Base-by-base conservation (phyloP, 768 basidiomycete species). In the Podaxis sp. region DNA sequence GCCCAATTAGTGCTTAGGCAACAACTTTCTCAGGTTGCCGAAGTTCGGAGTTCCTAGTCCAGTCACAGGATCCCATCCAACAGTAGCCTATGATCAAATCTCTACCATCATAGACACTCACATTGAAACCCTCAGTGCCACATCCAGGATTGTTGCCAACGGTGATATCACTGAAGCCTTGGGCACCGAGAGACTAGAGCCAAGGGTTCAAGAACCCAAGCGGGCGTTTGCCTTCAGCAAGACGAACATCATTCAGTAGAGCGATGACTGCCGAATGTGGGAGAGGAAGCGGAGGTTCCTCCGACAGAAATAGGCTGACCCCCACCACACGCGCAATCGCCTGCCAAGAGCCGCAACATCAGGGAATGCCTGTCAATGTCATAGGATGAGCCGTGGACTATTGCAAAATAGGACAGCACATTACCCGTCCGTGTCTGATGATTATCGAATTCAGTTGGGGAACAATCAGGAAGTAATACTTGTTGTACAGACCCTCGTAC, bases 151-250 rank as follows among this genome's bases (percentile, higher is more conserved):
- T 84, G 53, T 79, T 79, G 0, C 88, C 88, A 7, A 66, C 56
- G 0, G 81, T 83, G 64, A 89, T 80, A 64, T 89, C 88, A 58
- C 84, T 87, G 57, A 88, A 73, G 0, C 73, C 79, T 6, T 53
- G 44, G 5, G 66, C 55, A 4, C 75, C 75, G 16, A 64, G 67
- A n/a, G 69, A 68, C 67, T 89, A 89, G 2, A 89, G 57, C 50
- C 85, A 73, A 1, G 86, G 87, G 69, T 89, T 89, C 62, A 90
- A 72, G 72, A 88, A 88, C 0, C 88, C 88, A n/a, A 89, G 72
- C 25, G 85, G 59, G 9, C 71, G 65, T 53, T 74, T 71, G 0
- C 75, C 73, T 0, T 72, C 73, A 2, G 71, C 70, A 25, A 87
- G 69, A 6, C 85, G 80, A 1, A 80, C 84, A 59, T 89, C 86